A percentile compares a stretch with the other conserved stretches of the same genome.
These are phyloP conservation scores for Aeschynomene evenia DNA, from an alignment of 306 rosid genomes.

Conservation along the genomic window DNA sequence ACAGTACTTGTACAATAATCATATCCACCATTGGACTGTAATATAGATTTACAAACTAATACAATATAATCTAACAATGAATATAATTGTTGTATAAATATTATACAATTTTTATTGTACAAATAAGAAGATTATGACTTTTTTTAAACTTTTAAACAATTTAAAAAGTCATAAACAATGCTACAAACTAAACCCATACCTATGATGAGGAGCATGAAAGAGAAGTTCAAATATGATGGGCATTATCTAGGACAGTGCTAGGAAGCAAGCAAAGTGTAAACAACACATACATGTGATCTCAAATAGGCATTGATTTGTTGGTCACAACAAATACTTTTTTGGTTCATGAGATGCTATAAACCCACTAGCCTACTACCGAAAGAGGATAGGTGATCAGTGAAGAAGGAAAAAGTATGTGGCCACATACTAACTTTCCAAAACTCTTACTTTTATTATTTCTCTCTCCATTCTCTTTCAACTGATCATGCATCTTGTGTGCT, in stretches of 20 bases:
- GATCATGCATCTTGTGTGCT: constrained; percentile 17
- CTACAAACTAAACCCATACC: too few species aligned
- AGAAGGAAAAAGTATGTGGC: not conserved
- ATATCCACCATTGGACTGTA: too few species aligned
- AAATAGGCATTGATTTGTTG: constrained; percentile 4
- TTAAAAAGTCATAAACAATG: too few species aligned
- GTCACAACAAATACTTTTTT: too few species aligned
- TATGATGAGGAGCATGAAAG: too few species aligned
- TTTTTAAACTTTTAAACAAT: too few species aligned
- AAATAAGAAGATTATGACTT: too few species aligned
- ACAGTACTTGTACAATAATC: too few species aligned
- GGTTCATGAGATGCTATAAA: constrained; percentile 10
- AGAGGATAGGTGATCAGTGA: not conserved
- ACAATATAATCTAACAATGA: too few species aligned
- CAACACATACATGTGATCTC: constrained; percentile 12
- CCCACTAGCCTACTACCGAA: constrained; percentile 14
- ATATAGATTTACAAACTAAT: too few species aligned
- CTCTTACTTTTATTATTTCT: not conserved
- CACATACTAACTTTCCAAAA: not conserved
- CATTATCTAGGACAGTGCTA: not conserved
- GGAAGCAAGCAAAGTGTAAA: not conserved
- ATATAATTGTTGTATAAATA: too few species aligned
- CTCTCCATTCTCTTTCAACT: not conserved
- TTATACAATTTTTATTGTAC: too few species aligned
- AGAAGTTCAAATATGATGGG: constrained; percentile 3